Evolutionary conservation across 305 asterid genomes (phyloP), one percentile per base, ranked within the genome.

Genomic region (Fraxinus nigra): DNA sequence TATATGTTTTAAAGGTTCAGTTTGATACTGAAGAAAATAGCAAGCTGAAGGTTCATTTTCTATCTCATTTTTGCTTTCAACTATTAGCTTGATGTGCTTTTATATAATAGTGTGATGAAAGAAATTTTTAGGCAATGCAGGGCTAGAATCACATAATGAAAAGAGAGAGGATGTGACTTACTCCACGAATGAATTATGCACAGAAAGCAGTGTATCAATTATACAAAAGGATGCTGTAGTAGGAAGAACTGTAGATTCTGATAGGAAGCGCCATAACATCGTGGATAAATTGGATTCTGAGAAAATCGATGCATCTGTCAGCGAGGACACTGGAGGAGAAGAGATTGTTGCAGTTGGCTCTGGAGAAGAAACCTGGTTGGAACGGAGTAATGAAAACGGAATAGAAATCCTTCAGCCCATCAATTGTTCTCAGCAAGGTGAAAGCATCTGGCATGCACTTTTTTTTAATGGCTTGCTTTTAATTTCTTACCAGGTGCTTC

Each of bases 271-370:
- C 18, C 7, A 10, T 11, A 28, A 4, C 38, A 69, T 69, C 7
- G 0, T 13, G 18, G 37, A 13, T 67, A 14, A 11, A 67, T 30
- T 67, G 75, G 75, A 67, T 10, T 13, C 35, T 26, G 34, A 13
- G 75, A 69, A 69, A 69, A 69, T 69, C 7, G 11, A 69, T 30
- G 75, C 74, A 28, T 67, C 74, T 11, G 74, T 67, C 74, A 67
- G 7, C 6, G 20, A 24, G 74, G 74, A 28, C 9, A 67, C 7
- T 28, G 74, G 37, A 67, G 74, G 74, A 61, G 72, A 61, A 22
- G 72, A 61, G 72, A 9, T 9, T 61, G 72, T 22, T 7, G 72
- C 72, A 9, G 72, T 22, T 61, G 72, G 72, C 16, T 61, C 72
- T 61, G 72, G 32, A 61, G 72, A 61, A 67, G 18, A 67, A 28